These are phyloP conservation scores for Lentinula aciculospora DNA, from an alignment of 768 basidiomycete species.

Conservation along the genomic window DNA sequence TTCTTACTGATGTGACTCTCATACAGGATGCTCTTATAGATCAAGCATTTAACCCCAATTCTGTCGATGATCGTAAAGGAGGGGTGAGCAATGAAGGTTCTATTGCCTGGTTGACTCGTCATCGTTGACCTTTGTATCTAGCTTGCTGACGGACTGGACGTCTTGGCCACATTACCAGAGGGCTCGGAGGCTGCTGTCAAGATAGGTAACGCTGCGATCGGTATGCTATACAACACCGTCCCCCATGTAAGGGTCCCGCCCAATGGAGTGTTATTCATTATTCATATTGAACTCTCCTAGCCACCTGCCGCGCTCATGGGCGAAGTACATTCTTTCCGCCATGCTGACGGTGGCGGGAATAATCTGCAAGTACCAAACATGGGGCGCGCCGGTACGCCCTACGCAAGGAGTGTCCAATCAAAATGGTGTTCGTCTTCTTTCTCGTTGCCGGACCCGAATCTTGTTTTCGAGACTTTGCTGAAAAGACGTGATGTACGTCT, in stretches of 20 bases:
- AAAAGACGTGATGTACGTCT: constrained; percentile 18
- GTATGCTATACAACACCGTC: constrained; percentile 11
- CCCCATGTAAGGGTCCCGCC: constrained; percentile 8
- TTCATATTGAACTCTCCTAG: neutral
- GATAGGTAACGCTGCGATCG: constrained; percentile 8
- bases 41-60: constrained; percentile 21
- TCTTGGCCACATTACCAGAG: constrained; percentile 3
- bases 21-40: constrained; percentile 25
- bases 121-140: neutral
- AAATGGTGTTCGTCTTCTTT: constrained; percentile 17
- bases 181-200: neutral
- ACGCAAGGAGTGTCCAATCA: constrained; percentile 36
- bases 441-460: constrained; percentile 35
- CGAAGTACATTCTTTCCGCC: constrained; percentile 23
- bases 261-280: neutral
- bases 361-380: constrained; percentile 25
- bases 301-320: constrained; percentile 9
- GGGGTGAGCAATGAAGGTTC: constrained; percentile 16
- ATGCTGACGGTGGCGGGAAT: constrained; percentile 34
- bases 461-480: constrained; percentile 46
- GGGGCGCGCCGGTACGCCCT: constrained; percentile 36
- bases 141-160: constrained; percentile 1
- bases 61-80: constrained; percentile 38
- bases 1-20: neutral
- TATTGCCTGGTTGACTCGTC: neutral